A percentile compares a stretch with the other conserved stretches of the same genome.
These are phyloP conservation scores for Cinnamomum micranthum DNA, from an alignment of 164 flowering plant genomes.

Conservation along the genomic window DNA sequence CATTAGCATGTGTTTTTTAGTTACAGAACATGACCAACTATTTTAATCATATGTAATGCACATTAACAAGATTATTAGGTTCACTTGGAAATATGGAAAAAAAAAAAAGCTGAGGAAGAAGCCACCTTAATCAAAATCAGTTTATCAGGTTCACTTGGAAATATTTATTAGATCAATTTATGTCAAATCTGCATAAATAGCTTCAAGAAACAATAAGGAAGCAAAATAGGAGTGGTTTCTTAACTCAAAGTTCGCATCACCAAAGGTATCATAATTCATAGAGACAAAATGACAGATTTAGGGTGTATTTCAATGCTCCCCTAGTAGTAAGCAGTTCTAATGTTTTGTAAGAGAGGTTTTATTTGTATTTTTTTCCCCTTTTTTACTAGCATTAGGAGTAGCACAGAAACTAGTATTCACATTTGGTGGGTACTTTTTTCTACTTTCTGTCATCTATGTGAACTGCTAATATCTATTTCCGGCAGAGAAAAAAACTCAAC, in stretches of 20 bases:
- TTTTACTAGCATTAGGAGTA: background rate
- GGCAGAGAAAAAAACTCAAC: no score
- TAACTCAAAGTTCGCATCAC: background rate
- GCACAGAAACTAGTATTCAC: background rate
- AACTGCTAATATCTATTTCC: no score
- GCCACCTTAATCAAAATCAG: background rate
- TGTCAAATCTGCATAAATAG: background rate
- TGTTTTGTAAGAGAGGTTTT: background rate
- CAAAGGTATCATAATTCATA: no score
- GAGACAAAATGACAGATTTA: no score
- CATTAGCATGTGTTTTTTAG: background rate
- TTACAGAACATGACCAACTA: background rate
- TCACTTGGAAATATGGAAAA: background rate
- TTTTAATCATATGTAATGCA: background rate
- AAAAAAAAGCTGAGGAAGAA: background rate
- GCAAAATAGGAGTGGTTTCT: background rate
- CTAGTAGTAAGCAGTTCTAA: background rate
- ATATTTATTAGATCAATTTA: no score
- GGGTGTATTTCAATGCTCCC: background rate
- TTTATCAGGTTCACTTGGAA: no score
- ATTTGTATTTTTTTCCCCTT: background rate
- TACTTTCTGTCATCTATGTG: background rate
- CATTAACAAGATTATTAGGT: background rate
- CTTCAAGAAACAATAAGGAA: background rate
- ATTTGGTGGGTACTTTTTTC: background rate